Evolutionary conservation across 768 basidiomycete species (phyloP), one percentile per base, ranked within the genome.

Genomic region (Hericium coralloides): DNA sequence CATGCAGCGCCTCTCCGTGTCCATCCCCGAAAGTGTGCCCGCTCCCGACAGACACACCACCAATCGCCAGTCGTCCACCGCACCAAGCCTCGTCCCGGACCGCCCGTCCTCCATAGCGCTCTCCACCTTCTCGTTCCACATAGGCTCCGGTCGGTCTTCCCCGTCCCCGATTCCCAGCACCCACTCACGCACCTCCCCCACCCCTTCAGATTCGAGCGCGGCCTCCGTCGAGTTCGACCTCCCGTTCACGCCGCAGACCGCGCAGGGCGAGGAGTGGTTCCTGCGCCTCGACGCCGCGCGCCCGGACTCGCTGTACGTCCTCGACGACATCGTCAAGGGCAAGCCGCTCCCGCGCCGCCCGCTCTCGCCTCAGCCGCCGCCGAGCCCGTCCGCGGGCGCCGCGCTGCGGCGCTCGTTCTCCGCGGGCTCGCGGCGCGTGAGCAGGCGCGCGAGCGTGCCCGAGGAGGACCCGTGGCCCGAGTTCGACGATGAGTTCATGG

Each of bases 401-500:
- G 39, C 8, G 31, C 38, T 53, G 51, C 26, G 31, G 8, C 47
- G 41, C 22, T 49, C 53, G 39, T 26, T 20, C 10, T 55, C 52
- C 8, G 41, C 45, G 39, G 25, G 55, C 10, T 37, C 39, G 1
- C 59, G 59, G 5, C 58, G 65, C 52, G 43, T 55, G 12, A 55
- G 59, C 43, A 52, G 57, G 15, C 56, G 68, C 18, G 53, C 56
- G 38, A 38, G 56, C 8, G 58, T 64, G 15, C 57, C 64, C 20
- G 66, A 70, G 60, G 49, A 67, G 56, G 64, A 59, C 66, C 54
- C 69, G 65, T 36, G 61, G 61, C 4, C 60, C 3, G 57, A 66
- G 26, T 63, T 61, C 41, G 68, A 57, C 52, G 73, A 67, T 14
- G 72, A 76, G 52, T 52, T 71, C 36, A 64, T 78, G 10, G 77